These are phyloP conservation scores for Rhodomyrtus psidioides DNA, from an alignment of 441 rosid genomes.

Conservation along the genomic window DNA sequence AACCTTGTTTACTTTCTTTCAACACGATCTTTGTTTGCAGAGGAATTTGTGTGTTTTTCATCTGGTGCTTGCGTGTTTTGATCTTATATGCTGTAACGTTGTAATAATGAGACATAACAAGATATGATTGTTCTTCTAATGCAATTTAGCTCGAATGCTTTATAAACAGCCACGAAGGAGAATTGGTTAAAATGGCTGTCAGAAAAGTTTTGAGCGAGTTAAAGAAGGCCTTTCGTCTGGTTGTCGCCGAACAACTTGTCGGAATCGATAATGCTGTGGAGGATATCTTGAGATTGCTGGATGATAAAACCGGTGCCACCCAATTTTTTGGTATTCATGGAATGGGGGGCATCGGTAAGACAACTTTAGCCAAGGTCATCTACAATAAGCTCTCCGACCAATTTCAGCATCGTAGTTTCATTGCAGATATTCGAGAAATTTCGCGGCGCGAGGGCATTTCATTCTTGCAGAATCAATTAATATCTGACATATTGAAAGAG, in stretches of 20 bases:
- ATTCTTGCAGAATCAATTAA: not conserved
- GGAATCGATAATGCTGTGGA: not conserved
- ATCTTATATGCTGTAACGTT: not conserved
- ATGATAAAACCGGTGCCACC: not conserved
- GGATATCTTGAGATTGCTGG: not conserved
- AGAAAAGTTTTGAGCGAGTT: not conserved
- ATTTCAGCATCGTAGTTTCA: not conserved
- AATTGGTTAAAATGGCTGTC: not conserved
- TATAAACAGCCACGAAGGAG: not conserved
- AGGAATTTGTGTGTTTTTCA: not conserved
- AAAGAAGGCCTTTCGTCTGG: not conserved
- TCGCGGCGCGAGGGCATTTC: fast-evolving
- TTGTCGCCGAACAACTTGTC: not conserved
- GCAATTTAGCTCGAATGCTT: not conserved
- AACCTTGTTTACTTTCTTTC: not conserved
- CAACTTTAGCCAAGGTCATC: not conserved
- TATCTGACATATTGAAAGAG: not conserved
- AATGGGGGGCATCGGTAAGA: not conserved
- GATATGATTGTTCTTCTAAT: not conserved
- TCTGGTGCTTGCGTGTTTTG: not conserved
- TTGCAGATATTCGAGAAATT: not conserved
- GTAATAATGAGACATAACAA: not conserved
- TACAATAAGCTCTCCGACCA: not conserved
- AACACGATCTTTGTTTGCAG: not conserved
- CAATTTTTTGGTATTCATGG: not conserved